Base-by-base conservation (phyloP, 208 protist species). In the Trypanosoma boissoni region DNA sequence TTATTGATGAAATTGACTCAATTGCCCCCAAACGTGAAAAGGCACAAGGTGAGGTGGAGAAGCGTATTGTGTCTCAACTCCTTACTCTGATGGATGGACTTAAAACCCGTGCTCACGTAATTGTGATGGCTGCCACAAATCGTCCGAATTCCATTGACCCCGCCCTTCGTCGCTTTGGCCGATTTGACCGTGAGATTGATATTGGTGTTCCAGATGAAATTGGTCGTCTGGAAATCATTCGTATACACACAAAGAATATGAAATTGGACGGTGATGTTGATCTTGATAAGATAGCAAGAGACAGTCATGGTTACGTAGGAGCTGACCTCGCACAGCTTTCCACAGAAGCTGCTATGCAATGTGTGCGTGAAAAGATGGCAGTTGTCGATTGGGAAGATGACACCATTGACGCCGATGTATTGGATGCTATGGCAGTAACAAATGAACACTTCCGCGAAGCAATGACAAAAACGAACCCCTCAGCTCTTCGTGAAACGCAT, bases 171-270 rank as follows among this genome's bases (percentile, higher is more conserved):
- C 90, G 99, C 54, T 99, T 99, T 76, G 99, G 99, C 55, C 93
- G 99, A 55, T 99, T 99, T 69, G 99, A 99, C 78, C 88, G 99
- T 61, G 99, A 99, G 90, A 95, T 99, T 37, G 98, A 99, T 80
- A 99, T 99, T 70, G 97, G 98, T 34, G 97, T 99, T 34, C 99
- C 99, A n/a, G 99, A 99, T 71, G 92, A 98, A 51, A 99, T 93
- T 55, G 99, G 98, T 39, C 92, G 99, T 53, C 79, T 99, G 18
- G 98, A 99, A 76, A 98, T 99, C 49, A 75, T 99, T 21, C 86
- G 96, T 63, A 99, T 99, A 71, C 99, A 99, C 87, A 99, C 99
- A 8, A 99, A 99, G 76, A 99, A 99, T 85, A 99, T 99, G 99
- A 99, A 99, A 84, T 82, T 99, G 14, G 80, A 88, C 52, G 88